Evolutionary conservation across 805 yeast genomes (phyloP).

Genomic region (Ogataea pilisensis): DNA sequence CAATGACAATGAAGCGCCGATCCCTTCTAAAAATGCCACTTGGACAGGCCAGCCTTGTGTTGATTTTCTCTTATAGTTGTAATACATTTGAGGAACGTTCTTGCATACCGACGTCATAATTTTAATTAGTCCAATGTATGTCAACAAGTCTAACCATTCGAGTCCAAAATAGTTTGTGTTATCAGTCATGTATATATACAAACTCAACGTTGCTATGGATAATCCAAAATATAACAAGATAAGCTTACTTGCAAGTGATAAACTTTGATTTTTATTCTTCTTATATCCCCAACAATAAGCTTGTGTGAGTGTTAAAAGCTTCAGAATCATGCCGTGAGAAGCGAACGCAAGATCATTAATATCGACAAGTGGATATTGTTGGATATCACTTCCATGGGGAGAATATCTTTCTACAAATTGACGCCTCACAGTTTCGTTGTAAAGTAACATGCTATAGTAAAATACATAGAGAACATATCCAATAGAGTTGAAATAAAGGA

Average conservation of each 20-base stretch:
- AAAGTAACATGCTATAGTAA: constrained; percentile 15
- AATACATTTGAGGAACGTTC: constrained; percentile 19
- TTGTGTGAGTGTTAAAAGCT: constrained; percentile 15
- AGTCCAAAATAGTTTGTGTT: constrained; percentile 3
- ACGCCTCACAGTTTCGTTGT: constrained; percentile 14
- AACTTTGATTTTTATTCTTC: constrained; percentile 14
- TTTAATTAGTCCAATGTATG: constrained; percentile 19
- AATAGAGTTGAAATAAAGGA: constrained; percentile 17
- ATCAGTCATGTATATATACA: background rate
- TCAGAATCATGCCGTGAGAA: constrained; percentile 14
- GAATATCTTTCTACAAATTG: constrained; percentile 18
- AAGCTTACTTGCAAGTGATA: constrained; percentile 6
- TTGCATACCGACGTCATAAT: constrained; percentile 19
- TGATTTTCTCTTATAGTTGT: constrained; percentile 20
- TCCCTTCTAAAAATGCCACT: constrained; percentile 17
- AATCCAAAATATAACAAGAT: background rate
- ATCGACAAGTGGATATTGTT: constrained; percentile 14
- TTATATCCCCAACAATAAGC: constrained; percentile 20
- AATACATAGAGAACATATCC: constrained; percentile 21
- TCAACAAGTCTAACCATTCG: constrained; percentile 22
- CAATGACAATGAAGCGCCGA: constrained; percentile 20
- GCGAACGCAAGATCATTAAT: constrained; percentile 22
- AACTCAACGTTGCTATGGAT: background rate
- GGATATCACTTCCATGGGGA: background rate
- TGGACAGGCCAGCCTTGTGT: constrained; percentile 26